Evolutionary conservation across 1,139 yeast genomes (phyloP), one percentile per base, ranked within the genome.

Genomic region (Candida glucosophila): DNA sequence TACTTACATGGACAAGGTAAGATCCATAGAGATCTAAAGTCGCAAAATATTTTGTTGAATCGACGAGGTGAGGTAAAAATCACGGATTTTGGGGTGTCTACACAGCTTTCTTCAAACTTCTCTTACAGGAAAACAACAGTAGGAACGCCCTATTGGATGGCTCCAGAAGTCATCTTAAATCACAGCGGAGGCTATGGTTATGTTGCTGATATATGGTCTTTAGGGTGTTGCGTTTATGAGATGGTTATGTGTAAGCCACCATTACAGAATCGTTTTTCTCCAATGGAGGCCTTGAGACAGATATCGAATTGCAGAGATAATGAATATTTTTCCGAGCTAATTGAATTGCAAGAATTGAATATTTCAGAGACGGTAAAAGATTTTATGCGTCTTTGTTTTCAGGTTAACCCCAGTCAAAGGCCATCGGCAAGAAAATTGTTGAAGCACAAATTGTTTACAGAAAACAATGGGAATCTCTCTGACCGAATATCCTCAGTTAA

Each of bases 101-200:
- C 88, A 12, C 95, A 79, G 53, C 68, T 77, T 28, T 80, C 86
- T 16, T 82, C 74, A 42, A 83, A 76, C 51, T 66, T 81, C 49
- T 82, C 79, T 26, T 70, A 76, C 30, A 49, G 95, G 37, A 78
- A 81, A 41, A 90, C 98, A 0, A 90, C 93, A 43, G 98, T 90
- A 5, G 98, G 99, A 0, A 90, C 98, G 0, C 98, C 99, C 1
- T 90, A 88, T 49, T 90, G 97, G 92, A 92, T 92, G 98, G 93
- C 97, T 0, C 98, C 98, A 0, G 99, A 92, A 44, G 94, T 90
- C 2, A 80, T 90, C 22, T 58, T 76, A 41, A 95, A 85, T 47
- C 79, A 80, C 29, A 50, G 54, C 22, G 68, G 67, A 24, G 95
- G 90, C 7, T 93, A 92, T 49, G 76, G 83, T 36, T 81, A 69